Conservation (phyloP, 345 rosid genomes). For the Murraya koenigii region DNA sequence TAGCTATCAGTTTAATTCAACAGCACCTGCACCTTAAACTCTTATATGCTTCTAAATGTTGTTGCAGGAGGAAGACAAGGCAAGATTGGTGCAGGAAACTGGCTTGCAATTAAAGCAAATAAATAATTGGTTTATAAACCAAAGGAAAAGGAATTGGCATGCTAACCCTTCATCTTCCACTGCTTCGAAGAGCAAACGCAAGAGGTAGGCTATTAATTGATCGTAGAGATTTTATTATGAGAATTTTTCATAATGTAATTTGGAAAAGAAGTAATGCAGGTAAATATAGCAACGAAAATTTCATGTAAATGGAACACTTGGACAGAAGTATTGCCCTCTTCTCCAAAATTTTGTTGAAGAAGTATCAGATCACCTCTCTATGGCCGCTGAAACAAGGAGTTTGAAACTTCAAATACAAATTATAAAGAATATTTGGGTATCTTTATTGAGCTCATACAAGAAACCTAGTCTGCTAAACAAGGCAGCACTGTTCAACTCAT, state of each 20-base stretch:
- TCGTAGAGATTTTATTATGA: slow-evolving; percentile 2
- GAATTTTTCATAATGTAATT: background rate
- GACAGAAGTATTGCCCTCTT: background rate
- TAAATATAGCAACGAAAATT: slow-evolving; percentile 22
- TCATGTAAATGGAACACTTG: slow-evolving; percentile 13
- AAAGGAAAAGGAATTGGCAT: slow-evolving; percentile 91
- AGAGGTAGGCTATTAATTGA: slow-evolving; percentile 44
- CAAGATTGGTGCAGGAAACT: slow-evolving; percentile 73
- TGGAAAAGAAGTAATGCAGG: slow-evolving; percentile 35
- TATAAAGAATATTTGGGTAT: background rate
- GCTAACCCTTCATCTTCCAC: slow-evolving; percentile 63
- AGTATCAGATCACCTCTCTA: background rate
- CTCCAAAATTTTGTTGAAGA: background rate
- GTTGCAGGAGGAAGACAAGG: slow-evolving; percentile 79
- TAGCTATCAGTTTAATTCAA: background rate
- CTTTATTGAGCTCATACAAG: background rate
- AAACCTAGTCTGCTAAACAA: slow-evolving; percentile 5
- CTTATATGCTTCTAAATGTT: slow-evolving; percentile 7
- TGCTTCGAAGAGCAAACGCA: slow-evolving; percentile 66
- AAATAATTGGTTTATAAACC: slow-evolving; percentile 89
- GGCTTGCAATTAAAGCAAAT: slow-evolving; percentile 88
- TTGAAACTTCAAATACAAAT: background rate
- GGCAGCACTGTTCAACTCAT: background rate
- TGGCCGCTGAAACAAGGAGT: background rate
- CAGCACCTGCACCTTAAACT: background rate